Evolutionary conservation across 352 stramenopile genomes (phyloP).

Genomic region (Pythium phragmiticola): DNA sequence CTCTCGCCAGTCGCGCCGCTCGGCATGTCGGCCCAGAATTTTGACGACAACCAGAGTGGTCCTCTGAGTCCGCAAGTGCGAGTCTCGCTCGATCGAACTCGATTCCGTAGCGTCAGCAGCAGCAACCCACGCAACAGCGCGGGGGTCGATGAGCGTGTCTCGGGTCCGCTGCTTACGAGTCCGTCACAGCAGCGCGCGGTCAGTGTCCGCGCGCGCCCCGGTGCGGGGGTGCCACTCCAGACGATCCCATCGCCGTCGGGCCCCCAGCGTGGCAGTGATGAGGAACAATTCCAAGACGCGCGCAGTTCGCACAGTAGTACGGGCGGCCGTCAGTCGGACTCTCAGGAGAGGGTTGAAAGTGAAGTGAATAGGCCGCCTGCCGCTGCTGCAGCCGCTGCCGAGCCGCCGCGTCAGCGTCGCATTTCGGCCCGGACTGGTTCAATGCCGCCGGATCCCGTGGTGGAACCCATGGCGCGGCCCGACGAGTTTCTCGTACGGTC

Average conservation of each 20-base stretch:
- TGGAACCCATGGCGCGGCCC: conserved; percentile 1
- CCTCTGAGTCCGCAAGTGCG: conserved; percentile 19
- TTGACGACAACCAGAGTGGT: neutral
- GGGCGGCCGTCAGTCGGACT: neutral
- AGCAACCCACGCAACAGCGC: neutral
- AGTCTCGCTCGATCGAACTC: conserved; percentile 18
- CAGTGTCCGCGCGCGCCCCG: too few species aligned
- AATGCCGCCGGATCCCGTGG: conserved; percentile 14
- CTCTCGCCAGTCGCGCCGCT: conserved; percentile 11
- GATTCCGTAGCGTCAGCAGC: conserved; percentile 19
- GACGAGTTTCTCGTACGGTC: neutral
- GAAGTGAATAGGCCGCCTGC: neutral
- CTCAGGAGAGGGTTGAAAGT: conserved; percentile 13
- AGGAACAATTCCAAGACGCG: conserved; percentile 11
- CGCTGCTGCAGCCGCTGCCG: neutral
- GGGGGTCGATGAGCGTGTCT: neutral
- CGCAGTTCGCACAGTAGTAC: conserved; percentile 1
- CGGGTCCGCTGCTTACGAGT: neutral
- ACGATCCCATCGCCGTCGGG: conserved; percentile 3
- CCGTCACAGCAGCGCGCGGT: neutral
- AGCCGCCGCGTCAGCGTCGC: neutral
- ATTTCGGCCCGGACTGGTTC: conserved; percentile 16
- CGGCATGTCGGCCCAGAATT: conserved; percentile 2
- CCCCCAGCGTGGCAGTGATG: conserved; percentile 7
- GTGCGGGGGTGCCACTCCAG: neutral